Evolutionary conservation across 768 basidiomycete genomes (phyloP), one percentile per base, ranked within the genome.

Genomic region (Leccinum subgranulosum): DNA sequence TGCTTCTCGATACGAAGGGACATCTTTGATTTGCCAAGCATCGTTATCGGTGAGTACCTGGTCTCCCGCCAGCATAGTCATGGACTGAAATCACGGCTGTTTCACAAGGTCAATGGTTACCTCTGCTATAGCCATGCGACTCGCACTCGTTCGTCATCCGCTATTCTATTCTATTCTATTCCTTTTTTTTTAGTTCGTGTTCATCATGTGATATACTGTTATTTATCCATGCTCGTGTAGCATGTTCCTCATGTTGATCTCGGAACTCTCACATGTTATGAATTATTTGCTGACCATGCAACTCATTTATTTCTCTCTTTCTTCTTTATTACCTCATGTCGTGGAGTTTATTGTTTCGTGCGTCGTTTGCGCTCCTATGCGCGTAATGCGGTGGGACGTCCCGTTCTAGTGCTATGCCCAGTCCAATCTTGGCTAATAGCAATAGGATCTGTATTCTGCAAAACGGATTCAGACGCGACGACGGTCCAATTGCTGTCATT

Each of bases 1-100:
- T 97, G 95, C 72, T 97, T 97, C 71, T 94, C 93, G 54, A 94
- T 99, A 69, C 83, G 94, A 65, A 78, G 96, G 62, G 96, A 98
- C 69, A 77, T 96, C 25, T 94, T 94, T 64, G 92, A 94, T 76
- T 75, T 94, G 51, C 92, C 92, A 10, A 92, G 89, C 70, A 81
- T 93, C 58, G 89, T 94, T 51, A 92, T 94, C 60, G 92, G 92
- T 90, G 62, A 47, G 85, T 5, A 12, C 8, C 6, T 67, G 45
- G 36, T 14, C 3, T 55, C 21, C 25, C 23, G 15, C 31, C 3
- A 6, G n/a, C 23, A 54, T 21, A 10, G 17, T 8, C 23, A 6
- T 36, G 25, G 27, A 19, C 47, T 61, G 57, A 65, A 0, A 12
- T 36, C 17, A 0, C 14, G 11, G 6, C 23, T n/a, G 27, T 12